Percentiles rank a stretch among this genome's conserved stretches.
These are phyloP conservation scores for Penicillium egyptiacum DNA, from an alignment of 495 filamentous ascomycete species.

Conservation along the genomic window DNA sequence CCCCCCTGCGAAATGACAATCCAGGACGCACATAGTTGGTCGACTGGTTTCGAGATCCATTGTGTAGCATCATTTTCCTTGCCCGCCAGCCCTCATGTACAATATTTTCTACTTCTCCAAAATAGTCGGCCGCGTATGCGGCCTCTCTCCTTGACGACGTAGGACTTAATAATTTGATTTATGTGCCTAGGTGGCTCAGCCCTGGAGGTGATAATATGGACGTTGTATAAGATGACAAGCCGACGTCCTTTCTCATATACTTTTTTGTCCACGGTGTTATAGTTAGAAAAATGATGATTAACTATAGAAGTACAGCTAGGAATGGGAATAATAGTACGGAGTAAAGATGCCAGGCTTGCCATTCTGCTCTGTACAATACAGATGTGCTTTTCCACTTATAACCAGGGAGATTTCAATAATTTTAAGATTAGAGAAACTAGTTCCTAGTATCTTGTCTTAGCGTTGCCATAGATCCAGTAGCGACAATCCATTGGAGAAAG, in stretches of 20 bases:
- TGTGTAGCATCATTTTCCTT: neutral
- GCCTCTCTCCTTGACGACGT: neutral
- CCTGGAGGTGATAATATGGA: too few relatives aligned
- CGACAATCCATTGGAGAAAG: neutral
- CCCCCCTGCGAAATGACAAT: neutral
- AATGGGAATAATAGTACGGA: too few relatives aligned
- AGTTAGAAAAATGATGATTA: neutral
- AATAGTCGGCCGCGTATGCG: neutral
- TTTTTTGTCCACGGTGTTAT: neutral
- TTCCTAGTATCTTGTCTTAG: neutral
- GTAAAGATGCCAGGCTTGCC: neutral
- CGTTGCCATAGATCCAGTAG: neutral
- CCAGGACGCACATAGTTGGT: neutral
- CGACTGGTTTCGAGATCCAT: slow-evolving; percentile 2
- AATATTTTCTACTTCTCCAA: neutral
- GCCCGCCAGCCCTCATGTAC: neutral
- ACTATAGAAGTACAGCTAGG: neutral
- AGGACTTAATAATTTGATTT: too few relatives aligned
- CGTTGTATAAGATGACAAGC: too few relatives aligned
- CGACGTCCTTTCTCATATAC: neutral
- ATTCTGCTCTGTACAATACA: neutral
- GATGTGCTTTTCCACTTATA: neutral
- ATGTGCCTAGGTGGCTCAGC: too few relatives aligned
- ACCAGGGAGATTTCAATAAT: neutral
- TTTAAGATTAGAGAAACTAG: neutral